These are phyloP conservation scores for Phytopythium boreale DNA, from an alignment of 352 stramenopile species.

Conservation along the genomic window DNA sequence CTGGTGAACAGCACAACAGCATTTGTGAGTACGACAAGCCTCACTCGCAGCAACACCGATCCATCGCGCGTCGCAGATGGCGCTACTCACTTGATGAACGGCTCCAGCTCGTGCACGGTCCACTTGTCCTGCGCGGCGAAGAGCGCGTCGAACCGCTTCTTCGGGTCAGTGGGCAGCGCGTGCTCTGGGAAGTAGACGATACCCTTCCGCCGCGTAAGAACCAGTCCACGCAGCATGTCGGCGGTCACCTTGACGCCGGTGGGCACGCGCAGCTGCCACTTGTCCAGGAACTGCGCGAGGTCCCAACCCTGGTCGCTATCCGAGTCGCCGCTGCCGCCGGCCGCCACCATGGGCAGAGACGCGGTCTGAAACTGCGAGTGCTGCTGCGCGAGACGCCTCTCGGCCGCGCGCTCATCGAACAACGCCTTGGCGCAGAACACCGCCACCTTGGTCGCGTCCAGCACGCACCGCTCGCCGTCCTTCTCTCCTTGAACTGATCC, in stretches of 20 bases:
- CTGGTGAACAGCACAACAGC: conserved; percentile 17
- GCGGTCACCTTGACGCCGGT: conserved; percentile 52
- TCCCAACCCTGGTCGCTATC: conserved; percentile 36
- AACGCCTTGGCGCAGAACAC: conserved; percentile 69
- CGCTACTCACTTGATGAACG: conserved; percentile 69
- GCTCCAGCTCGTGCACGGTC: conserved; percentile 75
- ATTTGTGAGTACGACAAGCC: conserved; percentile 7
- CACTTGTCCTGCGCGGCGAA: conserved; percentile 83
- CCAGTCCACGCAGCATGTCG: conserved; percentile 69
- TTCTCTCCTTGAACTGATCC: conserved; percentile 23
- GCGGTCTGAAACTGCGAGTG: conserved; percentile 28
- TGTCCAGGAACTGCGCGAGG: conserved; percentile 72
- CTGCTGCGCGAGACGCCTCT: conserved; percentile 21
- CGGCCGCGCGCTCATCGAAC: conserved; percentile 58
- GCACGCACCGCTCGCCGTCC: conserved; percentile 30
- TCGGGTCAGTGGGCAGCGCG: conserved; percentile 62
- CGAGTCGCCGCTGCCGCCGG: not conserved
- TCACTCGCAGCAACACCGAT: not conserved
- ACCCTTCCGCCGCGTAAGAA: conserved; percentile 22
- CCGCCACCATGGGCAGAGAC: conserved; percentile 15
- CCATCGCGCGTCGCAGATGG: not conserved
- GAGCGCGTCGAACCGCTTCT: conserved; percentile 73
- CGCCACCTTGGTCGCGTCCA: conserved; percentile 64
- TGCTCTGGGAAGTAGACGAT: conserved; percentile 71
- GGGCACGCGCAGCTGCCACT: conserved; percentile 77